Evolutionary conservation across 306 rosid genomes (phyloP).

Genomic region (Quercus glauca): DNA sequence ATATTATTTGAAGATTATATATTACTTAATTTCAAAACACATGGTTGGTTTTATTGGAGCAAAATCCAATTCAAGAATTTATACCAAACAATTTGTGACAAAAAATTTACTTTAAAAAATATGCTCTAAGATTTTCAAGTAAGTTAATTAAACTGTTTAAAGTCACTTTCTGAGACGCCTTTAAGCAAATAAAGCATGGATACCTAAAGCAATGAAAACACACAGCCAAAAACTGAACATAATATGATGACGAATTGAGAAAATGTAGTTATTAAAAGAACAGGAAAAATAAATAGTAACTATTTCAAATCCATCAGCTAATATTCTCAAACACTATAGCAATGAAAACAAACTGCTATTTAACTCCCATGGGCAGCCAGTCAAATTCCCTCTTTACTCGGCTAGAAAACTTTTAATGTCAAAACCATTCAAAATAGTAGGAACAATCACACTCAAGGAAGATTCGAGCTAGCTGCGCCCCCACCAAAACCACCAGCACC

Average conservation of each 20-base stretch:
- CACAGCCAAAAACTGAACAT: not conserved
- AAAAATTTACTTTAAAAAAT: too few relatives aligned
- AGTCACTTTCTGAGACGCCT: too few relatives aligned
- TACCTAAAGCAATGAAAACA: too few relatives aligned
- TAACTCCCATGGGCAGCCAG: slow-evolving; percentile 10
- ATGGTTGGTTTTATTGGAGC: too few relatives aligned
- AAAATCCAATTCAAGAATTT: too few relatives aligned
- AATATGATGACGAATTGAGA: not conserved
- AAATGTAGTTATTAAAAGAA: not conserved
- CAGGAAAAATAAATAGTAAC: not conserved
- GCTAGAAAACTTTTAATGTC: not conserved
- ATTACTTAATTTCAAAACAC: too few relatives aligned
- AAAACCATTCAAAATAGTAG: slow-evolving; percentile 6
- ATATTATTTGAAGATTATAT: too few relatives aligned
- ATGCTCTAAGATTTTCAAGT: too few relatives aligned
- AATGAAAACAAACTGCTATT: not conserved
- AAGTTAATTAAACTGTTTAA: too few relatives aligned
- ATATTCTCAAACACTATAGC: not conserved
- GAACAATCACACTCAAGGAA: slow-evolving; percentile 18
- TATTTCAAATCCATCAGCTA: not conserved
- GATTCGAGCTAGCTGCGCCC: slow-evolving; percentile 52
- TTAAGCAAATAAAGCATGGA: too few relatives aligned
- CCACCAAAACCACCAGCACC: slow-evolving; percentile 49
- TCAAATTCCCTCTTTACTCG: not conserved
- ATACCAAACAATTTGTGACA: too few relatives aligned